Evolutionary conservation across 345 rosid species (phyloP), one percentile per base, ranked within the genome.

Genomic region (Microcos paniculata): DNA sequence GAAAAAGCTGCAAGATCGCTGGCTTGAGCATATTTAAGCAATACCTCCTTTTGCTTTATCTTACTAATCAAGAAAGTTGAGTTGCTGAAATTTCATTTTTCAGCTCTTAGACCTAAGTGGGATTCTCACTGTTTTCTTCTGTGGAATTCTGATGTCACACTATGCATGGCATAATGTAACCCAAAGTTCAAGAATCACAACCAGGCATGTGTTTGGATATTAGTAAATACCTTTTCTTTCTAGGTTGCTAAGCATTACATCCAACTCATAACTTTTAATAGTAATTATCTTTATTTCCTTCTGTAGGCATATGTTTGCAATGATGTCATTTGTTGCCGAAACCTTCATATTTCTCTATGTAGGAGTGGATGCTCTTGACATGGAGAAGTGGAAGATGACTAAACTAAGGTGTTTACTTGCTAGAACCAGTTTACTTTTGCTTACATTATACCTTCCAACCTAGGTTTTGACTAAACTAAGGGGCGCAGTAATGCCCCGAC

Each of bases 311-410:
- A 86, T 87, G 4, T 95, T 95, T 78, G 91, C 97, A 3, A 93
- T 88, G 96, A 35, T 95, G 91, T 95, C 99, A 21, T 90, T 90
- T 74, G 79, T 92, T 55, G 93, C 99, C 4, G 98, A 94, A 77
- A 92, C 97, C 11, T 89, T 92, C 82, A 92, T 94, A 82, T 92
- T 94, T 85, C 85, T 94, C 4, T 94, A 94, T 70, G 93, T 94
- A 49, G 99, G 98, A 75, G 89, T 94, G 90, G 99, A 94, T 88
- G 95, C 97, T 69, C 84, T 94, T 70, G 98, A 92, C 78, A 76
- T 86, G 31, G 90, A 87, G 80, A 94, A 90, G 70, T 92, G 98
- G 97, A 92, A 85, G 85, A 86, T 84, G 74, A 90, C 87, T 74
- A 86, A 81, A 78, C 70, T 90, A 65, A 89, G 93, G 99, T 91